Base-by-base conservation (phyloP, 345 rosid species). In the Firmiana major region DNA sequence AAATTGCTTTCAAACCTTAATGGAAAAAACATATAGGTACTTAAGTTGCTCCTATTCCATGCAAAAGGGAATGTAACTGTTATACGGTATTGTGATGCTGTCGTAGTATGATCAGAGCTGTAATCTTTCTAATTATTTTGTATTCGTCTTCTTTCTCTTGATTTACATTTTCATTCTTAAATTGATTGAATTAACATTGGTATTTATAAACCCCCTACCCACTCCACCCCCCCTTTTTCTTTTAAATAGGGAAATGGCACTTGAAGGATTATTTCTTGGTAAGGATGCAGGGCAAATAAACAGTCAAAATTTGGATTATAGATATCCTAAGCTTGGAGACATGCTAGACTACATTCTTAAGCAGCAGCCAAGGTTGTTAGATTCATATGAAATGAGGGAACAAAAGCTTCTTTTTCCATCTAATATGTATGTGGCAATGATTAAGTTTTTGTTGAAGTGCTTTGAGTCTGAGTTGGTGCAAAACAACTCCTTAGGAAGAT, bases 321-420 rank as follows among this genome's bases (percentile, higher is more conserved):
- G 73, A 71, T 91, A 90, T 82, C 98, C 98, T 51, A 89, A 85
- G 73, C 87, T 93, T 85, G 88, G 79, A 75, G 87, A 79, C 80
- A 89, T 94, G 93, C 81, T 93, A 80, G 91, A 83, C 73, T 93
- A 87, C 83, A 88, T 93, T 84, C 84, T 90, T 75, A 87, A 84
- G 84, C 97, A 90, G 83, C 92, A 91, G 85, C 92, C 98, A 54
- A 84, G 79, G 75, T 80, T 94, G 81, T 75, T 92, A 79, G 88
- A 85, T 75, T 89, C 95, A 34, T 82, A 86, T 73, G 94, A 94
- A 79, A 86, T 77, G 77, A 87, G 95, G 78, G 88, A 85, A 69
- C 97, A 91, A 67, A 88, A 79, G 85, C 98, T 93, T 85, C 83
- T 89, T 81, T 95, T 91, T 83, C 89, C 93, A 24, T 88, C 99